Conservation (phyloP, 1,284 basidiomycete species). For the Athelia sp. region DNA sequence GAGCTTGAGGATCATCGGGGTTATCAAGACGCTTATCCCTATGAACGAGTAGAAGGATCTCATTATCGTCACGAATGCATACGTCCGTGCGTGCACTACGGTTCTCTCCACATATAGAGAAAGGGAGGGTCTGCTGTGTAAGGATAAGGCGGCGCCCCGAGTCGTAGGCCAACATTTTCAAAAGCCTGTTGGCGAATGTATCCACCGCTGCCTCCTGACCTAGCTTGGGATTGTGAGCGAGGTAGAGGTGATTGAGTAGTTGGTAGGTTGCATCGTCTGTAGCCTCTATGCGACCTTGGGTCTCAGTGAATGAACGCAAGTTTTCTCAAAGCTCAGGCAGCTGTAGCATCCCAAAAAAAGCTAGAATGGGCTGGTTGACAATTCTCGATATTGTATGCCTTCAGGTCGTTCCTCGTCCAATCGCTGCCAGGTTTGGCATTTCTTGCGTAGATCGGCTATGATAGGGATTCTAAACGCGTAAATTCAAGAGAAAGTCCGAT, state of each 20-base stretch:
- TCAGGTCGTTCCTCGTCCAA: not conserved
- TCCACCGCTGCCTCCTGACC: slow-evolving; percentile 16
- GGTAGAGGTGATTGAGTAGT: slow-evolving; percentile 14
- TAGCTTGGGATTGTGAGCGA: slow-evolving; percentile 12
- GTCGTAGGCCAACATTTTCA: slow-evolving; percentile 11
- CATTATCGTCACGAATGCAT: slow-evolving; percentile 14
- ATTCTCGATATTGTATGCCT: not conserved
- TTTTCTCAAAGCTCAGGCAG: slow-evolving; percentile 10
- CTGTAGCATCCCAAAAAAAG: slow-evolving; percentile 9
- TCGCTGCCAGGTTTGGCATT: slow-evolving; percentile 8
- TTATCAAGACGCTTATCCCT: slow-evolving; percentile 11
- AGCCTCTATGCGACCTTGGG: slow-evolving; percentile 9
- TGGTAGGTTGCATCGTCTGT: slow-evolving; percentile 11
- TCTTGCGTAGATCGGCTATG: slow-evolving; percentile 1
- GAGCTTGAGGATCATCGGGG: slow-evolving; percentile 5
- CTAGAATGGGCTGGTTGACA: slow-evolving; percentile 6
- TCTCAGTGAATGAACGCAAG: slow-evolving; percentile 9
- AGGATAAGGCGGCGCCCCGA: slow-evolving; percentile 11
- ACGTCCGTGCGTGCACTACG: slow-evolving; percentile 13
- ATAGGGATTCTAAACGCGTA: no score
- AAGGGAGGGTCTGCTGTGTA: slow-evolving; percentile 10
- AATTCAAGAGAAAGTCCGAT: no score
- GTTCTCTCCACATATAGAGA: slow-evolving; percentile 13
- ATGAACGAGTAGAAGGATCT: slow-evolving; percentile 16
- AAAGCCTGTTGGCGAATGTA: slow-evolving; percentile 12